phyloP scores from a whole-genome alignment of 179 eudicot species.

The Silene coronaria region DNA sequence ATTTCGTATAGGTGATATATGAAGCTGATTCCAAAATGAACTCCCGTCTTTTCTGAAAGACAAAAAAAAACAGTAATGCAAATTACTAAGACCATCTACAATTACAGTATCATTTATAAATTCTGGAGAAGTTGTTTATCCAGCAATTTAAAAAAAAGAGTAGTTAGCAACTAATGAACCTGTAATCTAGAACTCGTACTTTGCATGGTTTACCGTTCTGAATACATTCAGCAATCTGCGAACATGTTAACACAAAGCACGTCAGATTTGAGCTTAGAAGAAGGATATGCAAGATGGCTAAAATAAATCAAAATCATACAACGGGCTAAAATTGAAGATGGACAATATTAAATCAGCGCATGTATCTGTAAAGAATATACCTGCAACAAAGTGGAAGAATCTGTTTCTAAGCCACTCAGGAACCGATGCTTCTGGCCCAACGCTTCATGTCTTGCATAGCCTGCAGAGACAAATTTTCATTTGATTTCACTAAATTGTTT shows the following conservation, averaged over 20 bases:
- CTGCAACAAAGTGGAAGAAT: conserved; percentile 45
- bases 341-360: not conserved
- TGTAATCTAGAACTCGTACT: conserved; percentile 63
- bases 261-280: not conserved
- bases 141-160: not conserved
- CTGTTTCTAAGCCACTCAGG: conserved; percentile 53
- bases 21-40: conserved; percentile 73
- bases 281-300: not conserved
- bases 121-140: not conserved
- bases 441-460: conserved; percentile 71
- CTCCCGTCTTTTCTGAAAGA: conserved; percentile 63
- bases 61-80: not conserved
- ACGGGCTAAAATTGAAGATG: not conserved
- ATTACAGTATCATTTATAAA: not conserved
- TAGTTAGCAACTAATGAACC: conserved; percentile 36
- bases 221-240: conserved; percentile 65
- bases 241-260: not conserved
- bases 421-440: conserved; percentile 65
- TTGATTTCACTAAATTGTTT: not conserved
- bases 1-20: conserved; percentile 72
- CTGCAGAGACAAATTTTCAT: conserved; percentile 31
- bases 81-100: not conserved
- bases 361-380: conserved; percentile 29
- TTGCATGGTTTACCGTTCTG: conserved; percentile 51
- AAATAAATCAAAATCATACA: not conserved